These are phyloP conservation scores for Brassica balearica DNA, from an alignment of 441 rosid species.

Conservation along the genomic window DNA sequence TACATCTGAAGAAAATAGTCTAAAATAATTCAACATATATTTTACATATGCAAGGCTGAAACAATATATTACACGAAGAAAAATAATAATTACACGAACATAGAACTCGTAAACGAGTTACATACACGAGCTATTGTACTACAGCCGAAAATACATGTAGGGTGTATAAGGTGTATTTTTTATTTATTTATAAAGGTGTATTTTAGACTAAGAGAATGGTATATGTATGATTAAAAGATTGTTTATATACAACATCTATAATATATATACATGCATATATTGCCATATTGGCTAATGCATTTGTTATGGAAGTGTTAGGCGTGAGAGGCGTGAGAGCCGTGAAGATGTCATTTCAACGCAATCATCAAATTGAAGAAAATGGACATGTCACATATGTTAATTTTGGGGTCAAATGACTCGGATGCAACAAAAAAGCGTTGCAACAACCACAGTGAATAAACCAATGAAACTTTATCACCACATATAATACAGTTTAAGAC, in stretches of 20 bases:
- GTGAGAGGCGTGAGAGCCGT: constrained; percentile 11
- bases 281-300: neutral
- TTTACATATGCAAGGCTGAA: neutral
- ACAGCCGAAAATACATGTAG: neutral
- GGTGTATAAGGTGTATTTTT: no score
- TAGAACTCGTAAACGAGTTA: constrained; percentile 6
- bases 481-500: constrained; percentile 24
- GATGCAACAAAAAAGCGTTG: constrained; percentile 10
- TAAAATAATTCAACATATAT: neutral
- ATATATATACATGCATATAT: neutral
- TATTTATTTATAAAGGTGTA: no score
- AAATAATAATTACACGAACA: neutral
- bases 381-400: neutral
- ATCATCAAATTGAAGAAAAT: constrained; percentile 13
- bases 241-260: neutral
- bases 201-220: no score
- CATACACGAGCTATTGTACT: neutral
- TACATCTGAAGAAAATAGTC: neutral
- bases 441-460: constrained; percentile 30
- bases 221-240: no score
- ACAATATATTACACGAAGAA: neutral
- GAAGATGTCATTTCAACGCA: constrained; percentile 20
- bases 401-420: constrained; percentile 11
- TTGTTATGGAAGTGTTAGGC: constrained; percentile 25
- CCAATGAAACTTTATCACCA: constrained; percentile 28